Conservation (phyloP, 257 asterid genomes). For the Nicotiana obtusifolia region DNA sequence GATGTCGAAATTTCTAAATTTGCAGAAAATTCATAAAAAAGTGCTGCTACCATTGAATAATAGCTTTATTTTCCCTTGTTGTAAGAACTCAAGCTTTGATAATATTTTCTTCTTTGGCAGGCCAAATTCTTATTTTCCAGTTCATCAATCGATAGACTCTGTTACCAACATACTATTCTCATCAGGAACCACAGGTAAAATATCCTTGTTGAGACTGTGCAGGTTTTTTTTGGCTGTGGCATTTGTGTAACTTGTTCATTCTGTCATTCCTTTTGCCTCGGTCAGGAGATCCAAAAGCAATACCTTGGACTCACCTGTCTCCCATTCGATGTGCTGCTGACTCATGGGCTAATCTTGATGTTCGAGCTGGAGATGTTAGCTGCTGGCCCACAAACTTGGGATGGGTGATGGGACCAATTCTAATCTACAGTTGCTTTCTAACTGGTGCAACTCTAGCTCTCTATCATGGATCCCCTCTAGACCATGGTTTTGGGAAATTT, state of each 20-base stretch:
- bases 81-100: neutral
- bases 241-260: neutral
- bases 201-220: neutral
- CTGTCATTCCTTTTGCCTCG: slow-evolving; percentile 4
- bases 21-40: neutral
- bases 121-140: slow-evolving; percentile 48
- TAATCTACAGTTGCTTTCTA: slow-evolving; percentile 73
- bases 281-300: slow-evolving; percentile 93
- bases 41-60: neutral
- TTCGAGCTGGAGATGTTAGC: slow-evolving; percentile 54
- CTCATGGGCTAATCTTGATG: slow-evolving; percentile 60
- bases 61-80: slow-evolving; percentile 7
- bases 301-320: slow-evolving; percentile 92
- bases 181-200: slow-evolving; percentile 88
- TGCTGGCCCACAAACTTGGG: slow-evolving; percentile 99
- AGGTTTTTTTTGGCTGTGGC: neutral
- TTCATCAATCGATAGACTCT: slow-evolving; percentile 60
- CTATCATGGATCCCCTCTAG: slow-evolving; percentile 94
- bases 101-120: slow-evolving; percentile 36
- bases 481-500: slow-evolving; percentile 74
- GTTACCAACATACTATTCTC: slow-evolving; percentile 81
- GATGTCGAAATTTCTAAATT: neutral
- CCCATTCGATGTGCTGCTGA: slow-evolving; percentile 86
- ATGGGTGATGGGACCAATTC: slow-evolving; percentile 94
- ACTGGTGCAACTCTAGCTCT: slow-evolving; percentile 87